Evolutionary conservation across 148 eudicot species (phyloP), one percentile per base, ranked within the genome.

Genomic region (Gaultheria prostrata): DNA sequence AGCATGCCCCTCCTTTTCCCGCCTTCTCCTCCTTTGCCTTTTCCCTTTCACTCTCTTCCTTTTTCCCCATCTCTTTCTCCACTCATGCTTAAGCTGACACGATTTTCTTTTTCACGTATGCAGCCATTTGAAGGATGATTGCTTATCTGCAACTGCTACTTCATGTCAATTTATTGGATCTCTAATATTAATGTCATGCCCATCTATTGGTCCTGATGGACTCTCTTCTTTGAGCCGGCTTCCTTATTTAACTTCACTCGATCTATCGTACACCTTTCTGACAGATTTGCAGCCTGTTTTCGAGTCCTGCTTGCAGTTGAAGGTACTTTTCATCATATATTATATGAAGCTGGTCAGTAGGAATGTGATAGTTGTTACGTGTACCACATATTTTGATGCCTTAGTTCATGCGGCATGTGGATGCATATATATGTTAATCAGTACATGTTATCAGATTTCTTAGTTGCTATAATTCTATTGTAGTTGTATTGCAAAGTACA

Each of bases 251-350:
- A 92, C 93, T 17, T 97, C 88, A 51, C 99, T 97, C 78, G 99
- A 97, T 91, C 83, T 97, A 82, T 97, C 99, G 10, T 97, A 97
- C 87, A 97, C 99, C 54, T 97, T 94, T 80, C 87, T 97, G 90
- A 90, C 84, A 72, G 91, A 90, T 85, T 86, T 97, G 91, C 94
- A 91, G 63, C 98, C 98, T 83, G 93, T 97, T 70, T 97, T 90
- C 78, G 88, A 89, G 57, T 91, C 97, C 70, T 97, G 99, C 84
- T 81, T 84, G 89, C 88, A 85, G 82, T 89, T 97, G 80, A 94
- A 93, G 98, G 99, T 93, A 88, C 65, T 3, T 50, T 57, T 59
- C 70, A 4, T 35, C 51, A 59, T 57, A 1, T 28, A 57, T 49
- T 79, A 28, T 24, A 39, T 21, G 15, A 61, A 79, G 20, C n/a